phyloP scores from a whole-genome alignment of 2,329 filamentous ascomycete species.

The Sporothrix variecibatus region DNA sequence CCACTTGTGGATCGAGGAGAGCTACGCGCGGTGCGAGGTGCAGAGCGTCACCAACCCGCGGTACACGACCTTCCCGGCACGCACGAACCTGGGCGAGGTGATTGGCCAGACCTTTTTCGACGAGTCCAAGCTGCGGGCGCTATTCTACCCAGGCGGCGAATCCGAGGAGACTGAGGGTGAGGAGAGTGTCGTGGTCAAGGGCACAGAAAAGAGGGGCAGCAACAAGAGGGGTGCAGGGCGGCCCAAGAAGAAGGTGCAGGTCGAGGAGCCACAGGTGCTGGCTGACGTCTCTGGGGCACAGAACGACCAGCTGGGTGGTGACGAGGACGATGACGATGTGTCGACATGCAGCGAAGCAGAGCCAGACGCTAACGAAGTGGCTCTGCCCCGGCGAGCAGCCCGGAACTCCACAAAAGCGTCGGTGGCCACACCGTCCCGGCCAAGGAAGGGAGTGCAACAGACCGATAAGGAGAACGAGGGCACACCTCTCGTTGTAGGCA shows the following conservation, averaged over 20 bases:
- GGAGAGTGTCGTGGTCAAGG: slow-evolving; percentile 44
- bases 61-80: slow-evolving; percentile 82
- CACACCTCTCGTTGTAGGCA: slow-evolving; percentile 68
- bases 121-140: slow-evolving; percentile 57
- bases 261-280: slow-evolving; percentile 20
- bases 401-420: slow-evolving; percentile 36
- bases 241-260: slow-evolving; percentile 7
- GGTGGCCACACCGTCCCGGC: slow-evolving; percentile 42
- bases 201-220: slow-evolving; percentile 48
- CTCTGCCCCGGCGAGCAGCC: slow-evolving; percentile 19
- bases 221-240: slow-evolving; percentile 35
- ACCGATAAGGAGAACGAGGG: slow-evolving; percentile 75
- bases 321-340: slow-evolving; percentile 26
- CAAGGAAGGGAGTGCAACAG: slow-evolving; percentile 31
- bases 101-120: slow-evolving; percentile 88
- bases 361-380: neutral
- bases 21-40: slow-evolving; percentile 83
- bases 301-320: slow-evolving; percentile 14
- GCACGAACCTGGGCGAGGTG: slow-evolving; percentile 90
- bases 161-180: slow-evolving; percentile 42
- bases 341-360: slow-evolving; percentile 28
- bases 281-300: slow-evolving; percentile 3
- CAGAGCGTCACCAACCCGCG: slow-evolving; percentile 71
- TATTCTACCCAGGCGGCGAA: slow-evolving; percentile 67
- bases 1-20: slow-evolving; percentile 96